Base-by-base conservation (phyloP, 192 early-diverging fungal genomes). In the Jimgerdemannia flammicorona region DNA sequence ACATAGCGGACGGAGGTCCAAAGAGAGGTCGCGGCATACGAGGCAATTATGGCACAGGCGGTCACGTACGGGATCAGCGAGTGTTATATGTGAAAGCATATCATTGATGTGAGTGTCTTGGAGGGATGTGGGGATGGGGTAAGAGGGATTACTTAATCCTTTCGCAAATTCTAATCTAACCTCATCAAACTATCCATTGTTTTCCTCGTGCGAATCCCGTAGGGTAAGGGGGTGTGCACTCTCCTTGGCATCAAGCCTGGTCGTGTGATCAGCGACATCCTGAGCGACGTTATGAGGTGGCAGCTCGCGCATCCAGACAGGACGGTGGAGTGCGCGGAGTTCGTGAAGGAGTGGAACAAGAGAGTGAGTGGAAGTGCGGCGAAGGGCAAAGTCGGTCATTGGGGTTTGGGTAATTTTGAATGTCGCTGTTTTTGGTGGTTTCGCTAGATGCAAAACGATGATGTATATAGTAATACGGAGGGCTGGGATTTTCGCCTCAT, bases 271-370 rank as follows among this genome's bases (percentile, higher is more conserved):
- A 29, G 29, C 29, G 29, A 29, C 14, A 82, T 93, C 54, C 82
- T 97, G n/a, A 80, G 86, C 4, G 70, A 70, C 2, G 79, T 97
- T 42, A 94, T 96, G 88, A 83, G 84, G 64, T 98, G 93, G 93
- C 96, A 99, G 84, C 78, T 99, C 42, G 85, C 80, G 19, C 71
- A 96, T 75, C 91, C 93, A 1, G 44, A 80, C 0, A 90, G 86
- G 3, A 87, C 90, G 3, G 80, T 78, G 29, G 29, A 29, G 29
- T 29, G 29, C 29, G 29, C 29, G 29, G 29, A 29, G 29, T 29
- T 29, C 29, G 29, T 29, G 29, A 29, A 29, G 29, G 29, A 29
- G 29, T 29, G 29, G 29, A 29, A 1, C 29, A 1, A 29, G 29
- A 29, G 29, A 29, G 29, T 29, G 29, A n/a, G n/a, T n/a, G n/a